Conservation (phyloP, 805 yeast species). For the Kluyveromyces starmeri region DNA sequence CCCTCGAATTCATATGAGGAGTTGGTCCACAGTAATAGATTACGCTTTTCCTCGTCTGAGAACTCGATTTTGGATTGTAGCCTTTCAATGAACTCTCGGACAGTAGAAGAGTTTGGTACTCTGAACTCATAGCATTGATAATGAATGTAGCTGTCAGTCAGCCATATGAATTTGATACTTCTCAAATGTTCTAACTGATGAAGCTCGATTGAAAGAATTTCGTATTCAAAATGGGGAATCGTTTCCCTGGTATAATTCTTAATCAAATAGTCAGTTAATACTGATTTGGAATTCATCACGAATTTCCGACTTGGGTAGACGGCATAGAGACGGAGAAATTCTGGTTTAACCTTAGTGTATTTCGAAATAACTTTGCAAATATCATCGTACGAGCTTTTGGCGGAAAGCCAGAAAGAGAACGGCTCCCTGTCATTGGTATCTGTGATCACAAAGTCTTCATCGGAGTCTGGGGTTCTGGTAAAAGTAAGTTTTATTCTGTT, state of each 20-base stretch:
- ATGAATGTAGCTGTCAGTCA: conserved; percentile 61
- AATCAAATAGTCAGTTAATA: conserved; percentile 29
- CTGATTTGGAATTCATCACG: conserved; percentile 34
- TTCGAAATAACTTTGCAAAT: conserved; percentile 55
- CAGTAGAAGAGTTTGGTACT: conserved; percentile 53
- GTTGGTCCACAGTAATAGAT: conserved; percentile 50
- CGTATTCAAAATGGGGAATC: conserved; percentile 57
- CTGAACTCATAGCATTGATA: conserved; percentile 61
- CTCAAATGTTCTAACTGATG: conserved; percentile 71
- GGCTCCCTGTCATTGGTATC: conserved; percentile 11
- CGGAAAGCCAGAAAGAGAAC: conserved; percentile 63
- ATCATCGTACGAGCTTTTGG: conserved; percentile 47
- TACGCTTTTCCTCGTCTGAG: conserved; percentile 37
- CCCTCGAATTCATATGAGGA: conserved; percentile 30
- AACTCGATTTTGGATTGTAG: conserved; percentile 48
- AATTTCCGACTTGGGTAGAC: conserved; percentile 50
- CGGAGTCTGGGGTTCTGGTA: conserved; percentile 17
- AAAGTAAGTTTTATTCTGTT: conserved; percentile 55
- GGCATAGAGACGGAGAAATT: conserved; percentile 56
- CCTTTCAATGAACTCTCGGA: conserved; percentile 45
- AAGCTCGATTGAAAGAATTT: conserved; percentile 64
- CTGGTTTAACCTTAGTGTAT: conserved; percentile 45
- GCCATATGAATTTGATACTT: conserved; percentile 58
- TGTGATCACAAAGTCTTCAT: conserved; percentile 23
- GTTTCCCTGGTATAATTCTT: conserved; percentile 29